phyloP scores from a whole-genome alignment of 2,329 filamentous ascomycete species.

The Bipolaris zeicola region DNA sequence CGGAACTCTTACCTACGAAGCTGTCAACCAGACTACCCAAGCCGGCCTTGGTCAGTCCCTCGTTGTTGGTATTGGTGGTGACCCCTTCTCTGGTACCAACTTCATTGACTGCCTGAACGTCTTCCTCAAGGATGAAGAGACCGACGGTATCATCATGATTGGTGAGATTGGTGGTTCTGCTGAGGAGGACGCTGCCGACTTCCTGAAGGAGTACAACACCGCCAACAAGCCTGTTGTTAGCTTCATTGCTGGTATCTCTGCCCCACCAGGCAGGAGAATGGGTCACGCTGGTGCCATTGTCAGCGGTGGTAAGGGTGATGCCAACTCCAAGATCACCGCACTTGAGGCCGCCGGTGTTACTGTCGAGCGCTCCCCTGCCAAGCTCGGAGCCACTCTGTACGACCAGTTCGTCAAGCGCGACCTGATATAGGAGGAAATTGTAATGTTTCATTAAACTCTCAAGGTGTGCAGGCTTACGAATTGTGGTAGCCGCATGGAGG shows the following conservation, averaged over 20 bases:
- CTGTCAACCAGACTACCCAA: conserved; percentile 99
- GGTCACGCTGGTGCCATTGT: conserved; percentile 99
- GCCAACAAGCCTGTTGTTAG: conserved; percentile 94
- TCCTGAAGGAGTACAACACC: conserved; percentile 89
- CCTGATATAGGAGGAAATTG: conserved; percentile 72
- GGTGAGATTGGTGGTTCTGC: conserved; percentile 97
- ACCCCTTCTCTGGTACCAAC: conserved; percentile 98
- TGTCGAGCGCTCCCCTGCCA: conserved; percentile 82
- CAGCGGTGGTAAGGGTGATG: conserved; percentile 94
- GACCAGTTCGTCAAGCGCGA: conserved; percentile 96
- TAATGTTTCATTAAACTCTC: conserved; percentile 20
- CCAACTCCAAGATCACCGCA: conserved; percentile 96
- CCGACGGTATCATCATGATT: conserved; percentile 99
- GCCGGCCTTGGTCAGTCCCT: conserved; percentile 96
- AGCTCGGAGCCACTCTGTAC: conserved; percentile 90
- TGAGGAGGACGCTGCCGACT: conserved; percentile 97
- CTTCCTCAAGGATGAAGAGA: conserved; percentile 94
- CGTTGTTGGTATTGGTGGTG: conserved; percentile 96
- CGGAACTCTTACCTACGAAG: conserved; percentile 98
- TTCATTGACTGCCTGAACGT: conserved; percentile 99
- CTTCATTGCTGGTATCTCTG: conserved; percentile 98
- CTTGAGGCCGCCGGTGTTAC: conserved; percentile 92
- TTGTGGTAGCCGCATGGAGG: conserved; percentile 28
- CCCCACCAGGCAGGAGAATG: conserved; percentile 95
- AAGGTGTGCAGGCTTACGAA: conserved; percentile 26